Base-by-base conservation (phyloP, 1,284 basidiomycete species). In the Sparassis latifolia region DNA sequence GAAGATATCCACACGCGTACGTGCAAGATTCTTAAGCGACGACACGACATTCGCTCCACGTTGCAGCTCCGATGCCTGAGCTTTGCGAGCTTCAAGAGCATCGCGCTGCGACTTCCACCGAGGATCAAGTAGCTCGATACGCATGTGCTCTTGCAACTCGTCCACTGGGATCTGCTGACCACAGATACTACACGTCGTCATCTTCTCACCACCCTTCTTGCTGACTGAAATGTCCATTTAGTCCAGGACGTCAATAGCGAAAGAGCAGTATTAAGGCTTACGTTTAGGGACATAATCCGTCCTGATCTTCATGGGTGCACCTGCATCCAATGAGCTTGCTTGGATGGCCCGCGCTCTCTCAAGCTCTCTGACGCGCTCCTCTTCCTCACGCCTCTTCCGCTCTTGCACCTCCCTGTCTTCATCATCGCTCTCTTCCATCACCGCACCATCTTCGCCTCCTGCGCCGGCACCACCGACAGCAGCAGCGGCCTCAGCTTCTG, bases 81-180 rank as follows among this genome's bases (percentile, higher is more conserved):
- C 89, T 62, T 92, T 90, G 64, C 94, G 88, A 45, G 85, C 79
- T 65, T 97, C 94, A 61, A 93, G 73, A 20, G 73, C 78, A 61
- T 92, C 86, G 60, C 94, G 89, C 66, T 96, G 92, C 53, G 93
- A 92, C 68, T 97, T 97, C 94, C 94, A 98, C 64, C 88, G 85
- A 40, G 97, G 97, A 70, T 99, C 95, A 61, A 99, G 81, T 46
- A 98, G 73, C 68, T 99, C 97, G 68, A 99, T 97, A 63, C 97
- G 90, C 79, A 98, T 96, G 69, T 99, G 97, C 66, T 99, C 95
- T 58, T 94, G 85, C 54, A 99, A 78, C 67, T 99, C 95, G 71
- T 94, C 88, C 58, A 97, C 86, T 31, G 94, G 86, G 30, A 99
- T 90, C 68, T 92, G 86, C 66, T 98, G 93, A 33, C 89, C 88